Evolutionary conservation across 1,139 yeast species (phyloP).

Genomic region (Tardiomyces blankii): DNA sequence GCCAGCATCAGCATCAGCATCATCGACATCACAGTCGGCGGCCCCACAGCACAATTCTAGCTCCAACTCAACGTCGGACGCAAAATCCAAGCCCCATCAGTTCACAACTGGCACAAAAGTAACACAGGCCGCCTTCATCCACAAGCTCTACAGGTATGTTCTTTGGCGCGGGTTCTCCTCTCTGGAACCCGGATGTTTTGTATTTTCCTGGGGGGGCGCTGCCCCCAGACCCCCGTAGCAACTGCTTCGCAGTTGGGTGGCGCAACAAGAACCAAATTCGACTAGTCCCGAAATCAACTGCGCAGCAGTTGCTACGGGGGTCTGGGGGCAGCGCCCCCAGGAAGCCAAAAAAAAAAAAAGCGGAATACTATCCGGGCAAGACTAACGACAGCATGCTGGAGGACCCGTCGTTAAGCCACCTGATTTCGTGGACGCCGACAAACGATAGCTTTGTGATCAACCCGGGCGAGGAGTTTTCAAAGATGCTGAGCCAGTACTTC

Average conservation of each 20-base stretch:
- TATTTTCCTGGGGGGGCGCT: no score
- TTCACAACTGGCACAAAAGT: slow-evolving; percentile 9
- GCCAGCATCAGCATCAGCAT: no score
- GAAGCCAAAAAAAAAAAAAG: no score
- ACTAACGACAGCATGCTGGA: slow-evolving; percentile 34
- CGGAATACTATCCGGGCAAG: neutral
- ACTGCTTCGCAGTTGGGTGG: no score
- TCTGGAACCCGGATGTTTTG: no score
- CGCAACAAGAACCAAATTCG: no score
- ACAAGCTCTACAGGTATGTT: slow-evolving; percentile 37
- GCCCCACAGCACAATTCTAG: neutral
- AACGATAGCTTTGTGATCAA: slow-evolving; percentile 34
- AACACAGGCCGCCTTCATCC: slow-evolving; percentile 45
- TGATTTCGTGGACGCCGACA: slow-evolving; percentile 72
- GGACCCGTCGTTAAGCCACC: slow-evolving; percentile 36
- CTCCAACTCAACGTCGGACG: neutral
- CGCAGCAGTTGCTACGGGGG: no score
- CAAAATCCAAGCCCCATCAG: neutral
- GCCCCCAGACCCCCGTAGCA: no score
- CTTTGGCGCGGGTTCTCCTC: slow-evolving; percentile 5
- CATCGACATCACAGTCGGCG: no score
- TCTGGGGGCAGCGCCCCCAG: no score
- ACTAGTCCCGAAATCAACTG: no score
- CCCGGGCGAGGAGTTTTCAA: slow-evolving; percentile 33
- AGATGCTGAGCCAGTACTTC: slow-evolving; percentile 74